Evolutionary conservation across 441 rosid genomes (phyloP).

Genomic region (Aleurites moluccanus): DNA sequence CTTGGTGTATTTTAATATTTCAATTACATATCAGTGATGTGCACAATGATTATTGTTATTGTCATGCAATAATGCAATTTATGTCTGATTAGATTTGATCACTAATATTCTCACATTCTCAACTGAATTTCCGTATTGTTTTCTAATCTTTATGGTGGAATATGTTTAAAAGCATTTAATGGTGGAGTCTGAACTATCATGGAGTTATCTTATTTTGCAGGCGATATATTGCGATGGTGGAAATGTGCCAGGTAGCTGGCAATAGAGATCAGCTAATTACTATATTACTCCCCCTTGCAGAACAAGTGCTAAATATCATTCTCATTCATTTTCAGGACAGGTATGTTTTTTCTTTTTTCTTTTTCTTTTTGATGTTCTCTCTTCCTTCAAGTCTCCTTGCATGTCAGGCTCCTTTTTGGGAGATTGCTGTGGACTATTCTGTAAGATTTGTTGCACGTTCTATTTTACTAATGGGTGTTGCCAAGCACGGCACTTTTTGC

Average conservation of each 20-base stretch:
- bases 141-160: neutral
- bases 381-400: neutral
- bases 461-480: neutral
- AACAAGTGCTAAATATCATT: conserved; percentile 72
- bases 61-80: conserved; percentile 2
- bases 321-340: conserved; percentile 81
- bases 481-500: neutral
- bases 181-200: neutral
- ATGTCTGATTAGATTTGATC: neutral
- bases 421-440: neutral
- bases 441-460: conserved; percentile 5
- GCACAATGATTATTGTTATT: neutral
- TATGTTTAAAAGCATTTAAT: neutral
- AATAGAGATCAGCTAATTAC: conserved; percentile 71
- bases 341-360: conserved; percentile 27
- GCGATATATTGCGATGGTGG: conserved; percentile 92
- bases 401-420: neutral
- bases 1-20: neutral
- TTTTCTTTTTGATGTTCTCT: neutral
- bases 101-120: neutral
- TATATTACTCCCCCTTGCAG: conserved; percentile 72
- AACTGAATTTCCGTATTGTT: neutral
- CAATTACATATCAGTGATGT: neutral
- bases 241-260: conserved; percentile 88
- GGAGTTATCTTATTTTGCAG: conserved; percentile 38